Evolutionary conservation across 176 grass and related monocot species (phyloP).

Genomic region (Leersia perrieri): DNA sequence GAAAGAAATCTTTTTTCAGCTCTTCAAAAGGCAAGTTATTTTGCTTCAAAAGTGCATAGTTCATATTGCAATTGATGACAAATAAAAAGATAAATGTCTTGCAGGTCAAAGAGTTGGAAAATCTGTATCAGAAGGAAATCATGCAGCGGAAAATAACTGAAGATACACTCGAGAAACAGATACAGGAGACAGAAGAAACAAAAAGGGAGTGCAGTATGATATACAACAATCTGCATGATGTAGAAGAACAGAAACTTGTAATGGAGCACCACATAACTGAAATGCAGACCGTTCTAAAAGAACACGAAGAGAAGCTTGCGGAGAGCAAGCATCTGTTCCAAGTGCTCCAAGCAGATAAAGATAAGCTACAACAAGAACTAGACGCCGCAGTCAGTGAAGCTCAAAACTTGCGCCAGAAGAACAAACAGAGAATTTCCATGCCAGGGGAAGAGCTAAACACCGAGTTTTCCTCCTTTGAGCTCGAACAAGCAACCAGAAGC

Average conservation of each 20-base stretch:
- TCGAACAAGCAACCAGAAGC: conserved; percentile 47
- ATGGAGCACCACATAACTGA: conserved; percentile 34
- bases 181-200: conserved; percentile 33
- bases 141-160: conserved; percentile 40
- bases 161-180: conserved; percentile 38
- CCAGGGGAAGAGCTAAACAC: conserved; percentile 27
- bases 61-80: background rate
- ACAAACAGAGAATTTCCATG: background rate
- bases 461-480: conserved; percentile 48
- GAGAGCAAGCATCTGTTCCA: conserved; percentile 21
- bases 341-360: conserved; percentile 32
- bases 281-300: conserved; percentile 30
- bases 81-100: conserved; percentile 4
- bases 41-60: conserved; percentile 5
- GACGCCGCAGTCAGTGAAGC: conserved; percentile 37
- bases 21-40: conserved; percentile 50
- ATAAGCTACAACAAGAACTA: conserved; percentile 39
- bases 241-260: conserved; percentile 3
- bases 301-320: conserved; percentile 36
- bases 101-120: conserved; percentile 47
- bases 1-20: conserved; percentile 51
- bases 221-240: background rate
- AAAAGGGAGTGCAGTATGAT: conserved; percentile 23
- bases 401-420: conserved; percentile 30
- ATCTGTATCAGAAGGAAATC: conserved; percentile 44